phyloP scores from a whole-genome alignment of 495 filamentous ascomycete species.

The Neurospora sp. region DNA sequence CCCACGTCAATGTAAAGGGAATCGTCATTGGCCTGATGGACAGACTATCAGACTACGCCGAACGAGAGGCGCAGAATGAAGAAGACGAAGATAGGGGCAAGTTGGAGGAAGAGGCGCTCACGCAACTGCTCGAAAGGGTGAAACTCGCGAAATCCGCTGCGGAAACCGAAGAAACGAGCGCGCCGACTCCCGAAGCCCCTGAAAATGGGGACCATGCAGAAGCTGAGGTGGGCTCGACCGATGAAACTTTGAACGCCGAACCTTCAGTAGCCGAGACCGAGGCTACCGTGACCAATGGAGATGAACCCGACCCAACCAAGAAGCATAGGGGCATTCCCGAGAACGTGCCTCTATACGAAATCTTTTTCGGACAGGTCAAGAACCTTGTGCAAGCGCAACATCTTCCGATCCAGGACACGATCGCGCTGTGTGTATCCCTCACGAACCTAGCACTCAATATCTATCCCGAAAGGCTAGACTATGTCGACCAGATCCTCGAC shows the following conservation, averaged over 20 bases:
- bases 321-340: slow-evolving; percentile 65
- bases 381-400: slow-evolving; percentile 84
- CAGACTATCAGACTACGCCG: slow-evolving; percentile 82
- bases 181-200: slow-evolving; percentile 9
- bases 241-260: slow-evolving; percentile 13
- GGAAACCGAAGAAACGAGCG: slow-evolving; percentile 20
- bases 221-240: slow-evolving; percentile 10
- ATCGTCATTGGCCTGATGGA: slow-evolving; percentile 99
- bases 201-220: slow-evolving; percentile 10
- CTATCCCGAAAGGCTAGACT: slow-evolving; percentile 85
- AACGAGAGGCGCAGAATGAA: slow-evolving; percentile 70
- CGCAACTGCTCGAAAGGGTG: slow-evolving; percentile 65
- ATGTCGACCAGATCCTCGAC: slow-evolving; percentile 86
- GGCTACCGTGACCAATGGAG: slow-evolving; percentile 27
- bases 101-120: slow-evolving; percentile 74
- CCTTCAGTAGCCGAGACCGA: slow-evolving; percentile 35
- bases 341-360: slow-evolving; percentile 86
- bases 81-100: slow-evolving; percentile 59
- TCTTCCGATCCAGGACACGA: slow-evolving; percentile 88
- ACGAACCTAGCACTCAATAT: slow-evolving; percentile 90
- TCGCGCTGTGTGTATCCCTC: slow-evolving; percentile 82
- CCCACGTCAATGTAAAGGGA: slow-evolving; percentile 92
- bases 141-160: slow-evolving; percentile 52
- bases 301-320: slow-evolving; percentile 30
- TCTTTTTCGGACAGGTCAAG: slow-evolving; percentile 94